Conservation (phyloP, 441 rosid genomes). For the Arabidopsis hybrid region DNA sequence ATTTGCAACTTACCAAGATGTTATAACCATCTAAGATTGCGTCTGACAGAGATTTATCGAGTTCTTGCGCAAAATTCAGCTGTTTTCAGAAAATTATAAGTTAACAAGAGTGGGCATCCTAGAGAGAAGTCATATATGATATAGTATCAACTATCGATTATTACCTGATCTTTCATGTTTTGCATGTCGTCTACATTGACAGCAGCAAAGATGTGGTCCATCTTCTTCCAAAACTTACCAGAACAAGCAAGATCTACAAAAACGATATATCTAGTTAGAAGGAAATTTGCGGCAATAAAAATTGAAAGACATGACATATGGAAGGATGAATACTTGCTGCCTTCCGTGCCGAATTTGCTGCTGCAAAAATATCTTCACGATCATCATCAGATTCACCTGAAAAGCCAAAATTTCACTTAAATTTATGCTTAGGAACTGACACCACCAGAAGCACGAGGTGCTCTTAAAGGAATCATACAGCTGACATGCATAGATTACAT, state of each 20-base stretch:
- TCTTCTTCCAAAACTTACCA: conserved; percentile 86
- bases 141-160: conserved; percentile 18
- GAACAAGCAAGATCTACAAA: conserved; percentile 73
- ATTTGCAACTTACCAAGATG: conserved; percentile 55
- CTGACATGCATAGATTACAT: conserved; percentile 25
- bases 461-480: conserved; percentile 1
- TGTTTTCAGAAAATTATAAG: conserved; percentile 45
- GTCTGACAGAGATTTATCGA: conserved; percentile 67
- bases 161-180: conserved; percentile 85
- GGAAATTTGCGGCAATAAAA: conserved; percentile 14
- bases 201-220: conserved; percentile 77
- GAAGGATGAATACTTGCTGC: conserved; percentile 64
- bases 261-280: conserved; percentile 32
- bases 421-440: conserved; percentile 15
- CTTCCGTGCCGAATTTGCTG: conserved; percentile 82
- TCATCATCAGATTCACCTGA: conserved; percentile 95
- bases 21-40: conserved; percentile 55
- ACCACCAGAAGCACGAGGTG: conserved; percentile 30
- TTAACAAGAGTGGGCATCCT: conserved; percentile 28
- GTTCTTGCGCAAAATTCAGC: conserved; percentile 74
- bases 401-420: conserved; percentile 25
- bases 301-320: conserved; percentile 29
- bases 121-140: conserved; percentile 23
- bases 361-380: conserved; percentile 79
- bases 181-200: conserved; percentile 68